Evolutionary conservation across 352 stramenopile species (phyloP), one percentile per base, ranked within the genome.

Genomic region (Pythium oligandrum): DNA sequence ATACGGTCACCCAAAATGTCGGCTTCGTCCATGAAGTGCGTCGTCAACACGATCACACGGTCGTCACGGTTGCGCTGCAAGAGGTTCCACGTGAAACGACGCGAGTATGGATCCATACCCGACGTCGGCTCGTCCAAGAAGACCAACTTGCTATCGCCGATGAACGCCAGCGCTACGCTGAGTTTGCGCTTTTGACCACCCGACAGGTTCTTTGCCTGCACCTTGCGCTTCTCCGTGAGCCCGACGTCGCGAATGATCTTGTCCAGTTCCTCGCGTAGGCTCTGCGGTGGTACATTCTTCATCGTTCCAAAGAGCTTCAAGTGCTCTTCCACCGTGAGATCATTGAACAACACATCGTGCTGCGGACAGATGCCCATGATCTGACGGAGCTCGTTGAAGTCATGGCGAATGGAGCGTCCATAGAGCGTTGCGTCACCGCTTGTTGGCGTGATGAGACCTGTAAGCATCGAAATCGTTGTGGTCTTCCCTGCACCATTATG

Each of bases 161-260:
- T 91, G 53, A 99, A 93, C 2, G 95, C 91, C 36, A 99, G 92
- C 8, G 92, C 96, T 33, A 99, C 77, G 54, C 68, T 95, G 5
- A 99, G 68, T 61, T 98, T 98, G 44, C 96, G 82, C 68, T 99
- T 99, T 85, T 95, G 79, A 12, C 95, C 95, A 32, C 95, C 95
- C 17, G 84, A 97, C 2, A 98, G 69, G 4, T 78, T 70, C 44
- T 64, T 76, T 1, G 78, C 66, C 2, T 51, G 53, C 31, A 80
- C 76, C 36, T 92, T 63, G 6, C 69, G 67, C 66, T 98, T 98
- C 70, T 97, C 89, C 0, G 69, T 79, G 11, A 98, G 62, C 0
- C 90, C 93, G 10, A 98, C 89, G 44, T 97, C 86, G 37, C 46
- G 44, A 17, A 83, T 75, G 70, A 75, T 72, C 9, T 65, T 73